Conservation (phyloP, 192 early-diverging fungal species). For the Coemansia sp. region DNA sequence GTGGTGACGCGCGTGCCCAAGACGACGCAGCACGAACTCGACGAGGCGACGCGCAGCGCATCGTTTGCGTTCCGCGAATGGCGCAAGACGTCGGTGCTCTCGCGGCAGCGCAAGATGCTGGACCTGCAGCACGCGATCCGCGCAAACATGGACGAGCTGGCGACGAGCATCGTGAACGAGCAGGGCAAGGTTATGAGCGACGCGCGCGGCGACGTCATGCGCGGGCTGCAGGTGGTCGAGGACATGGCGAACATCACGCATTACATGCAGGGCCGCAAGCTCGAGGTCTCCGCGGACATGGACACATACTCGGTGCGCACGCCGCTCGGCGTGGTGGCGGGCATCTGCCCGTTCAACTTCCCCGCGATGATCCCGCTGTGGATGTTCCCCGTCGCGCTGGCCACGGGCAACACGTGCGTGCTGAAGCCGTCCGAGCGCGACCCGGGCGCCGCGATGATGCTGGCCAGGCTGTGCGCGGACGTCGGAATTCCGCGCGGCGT, state of each 20-base stretch:
- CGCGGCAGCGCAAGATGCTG: conserved; percentile 89
- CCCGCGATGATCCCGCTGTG: conserved; percentile 94
- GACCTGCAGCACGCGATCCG: conserved; percentile 85
- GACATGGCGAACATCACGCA: conserved; percentile 76
- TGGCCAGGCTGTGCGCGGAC: conserved; percentile 83
- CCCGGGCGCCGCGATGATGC: conserved; percentile 87
- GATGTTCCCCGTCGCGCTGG: conserved; percentile 96
- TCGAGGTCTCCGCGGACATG: conserved; percentile 89
- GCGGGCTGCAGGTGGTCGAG: conserved; percentile 91
- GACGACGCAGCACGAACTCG: conserved; percentile 80
- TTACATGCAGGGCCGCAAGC: conserved; percentile 75
- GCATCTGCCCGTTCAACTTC: conserved; percentile 97
- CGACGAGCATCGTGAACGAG: conserved; percentile 78
- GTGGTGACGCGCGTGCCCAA: conserved; percentile 84
- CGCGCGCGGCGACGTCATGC: conserved; percentile 88
- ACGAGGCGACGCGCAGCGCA: conserved; percentile 70
- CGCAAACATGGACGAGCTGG: conserved; percentile 74
- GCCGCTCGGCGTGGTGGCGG: conserved; percentile 89
- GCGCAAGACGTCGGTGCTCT: conserved; percentile 77
- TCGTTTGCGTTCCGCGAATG: conserved; percentile 81
- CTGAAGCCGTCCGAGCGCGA: conserved; percentile 95
- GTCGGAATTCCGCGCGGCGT: conserved; percentile 90
- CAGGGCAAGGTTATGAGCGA: conserved; percentile 94
- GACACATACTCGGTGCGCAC: conserved; percentile 93
- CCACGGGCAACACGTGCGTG: conserved; percentile 85